Percentiles rank a stretch among this genome's conserved stretches.
These are phyloP conservation scores for Trichoderma endophyticum DNA, from an alignment of 2,329 filamentous ascomycete genomes.

Conservation along the genomic window DNA sequence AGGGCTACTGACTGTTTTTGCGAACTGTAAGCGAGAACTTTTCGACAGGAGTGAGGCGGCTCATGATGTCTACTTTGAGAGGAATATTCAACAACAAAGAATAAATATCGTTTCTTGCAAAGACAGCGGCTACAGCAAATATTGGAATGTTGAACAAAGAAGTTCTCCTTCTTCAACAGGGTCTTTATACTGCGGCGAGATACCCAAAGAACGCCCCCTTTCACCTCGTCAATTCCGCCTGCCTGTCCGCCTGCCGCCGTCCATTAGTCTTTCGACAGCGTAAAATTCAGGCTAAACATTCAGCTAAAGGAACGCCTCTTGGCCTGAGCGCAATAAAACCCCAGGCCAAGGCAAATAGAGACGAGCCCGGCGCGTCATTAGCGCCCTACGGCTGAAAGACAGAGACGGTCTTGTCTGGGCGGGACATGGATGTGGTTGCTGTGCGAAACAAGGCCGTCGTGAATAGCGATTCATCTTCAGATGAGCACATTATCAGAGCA, in stretches of 20 bases:
- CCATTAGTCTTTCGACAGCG: neutral
- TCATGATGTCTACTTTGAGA: conserved; percentile 21
- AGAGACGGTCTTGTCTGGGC: neutral
- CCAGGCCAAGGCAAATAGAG: neutral
- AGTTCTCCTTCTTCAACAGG: neutral
- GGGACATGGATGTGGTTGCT: neutral
- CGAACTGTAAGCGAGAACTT: conserved; percentile 51
- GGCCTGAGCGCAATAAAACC: neutral
- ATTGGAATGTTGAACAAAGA: neutral
- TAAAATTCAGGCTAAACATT: neutral
- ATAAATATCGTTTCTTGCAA: neutral
- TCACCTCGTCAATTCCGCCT: neutral
- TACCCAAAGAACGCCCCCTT: neutral
- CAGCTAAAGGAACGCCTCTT: neutral
- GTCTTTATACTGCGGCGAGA: neutral
- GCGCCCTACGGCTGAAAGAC: neutral
- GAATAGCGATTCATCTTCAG: neutral
- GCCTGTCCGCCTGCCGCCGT: neutral
- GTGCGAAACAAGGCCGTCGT: neutral
- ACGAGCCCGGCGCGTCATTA: neutral
- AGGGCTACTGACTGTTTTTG: conserved; percentile 45
- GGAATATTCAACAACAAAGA: no score
- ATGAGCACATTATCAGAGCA: neutral
- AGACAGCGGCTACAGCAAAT: neutral
- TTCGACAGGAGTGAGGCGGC: conserved; percentile 43